Percentiles rank a stretch among this genome's conserved stretches.
phyloP scores from a whole-genome alignment of 2,329 filamentous ascomycete genomes.

The Aspergillus tubingensis region DNA sequence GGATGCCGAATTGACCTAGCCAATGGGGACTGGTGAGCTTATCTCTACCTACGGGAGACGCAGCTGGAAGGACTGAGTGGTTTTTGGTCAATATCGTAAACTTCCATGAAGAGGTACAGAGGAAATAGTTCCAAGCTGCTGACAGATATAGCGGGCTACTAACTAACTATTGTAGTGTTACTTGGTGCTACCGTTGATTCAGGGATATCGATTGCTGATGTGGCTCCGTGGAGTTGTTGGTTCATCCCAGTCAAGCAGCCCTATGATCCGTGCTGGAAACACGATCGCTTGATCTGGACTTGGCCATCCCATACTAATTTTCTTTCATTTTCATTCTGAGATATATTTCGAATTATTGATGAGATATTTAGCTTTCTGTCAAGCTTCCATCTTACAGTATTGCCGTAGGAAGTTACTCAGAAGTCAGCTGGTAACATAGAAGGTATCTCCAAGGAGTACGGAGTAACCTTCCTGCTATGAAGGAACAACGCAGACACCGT shows the following conservation, averaged over 20 bases:
- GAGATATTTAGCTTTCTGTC: background rate
- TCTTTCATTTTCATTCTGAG: background rate
- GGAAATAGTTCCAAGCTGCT: background rate
- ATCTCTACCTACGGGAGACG: constrained; percentile 22
- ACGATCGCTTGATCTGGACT: background rate
- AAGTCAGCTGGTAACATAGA: background rate
- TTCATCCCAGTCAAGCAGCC: background rate
- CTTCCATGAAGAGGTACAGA: too few species aligned
- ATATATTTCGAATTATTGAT: too few species aligned
- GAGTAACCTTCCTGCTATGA: background rate
- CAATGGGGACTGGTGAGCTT: constrained; percentile 28
- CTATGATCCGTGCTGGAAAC: background rate
- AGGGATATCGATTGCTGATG: background rate
- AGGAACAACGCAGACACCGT: background rate
- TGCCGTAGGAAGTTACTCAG: too few species aligned
- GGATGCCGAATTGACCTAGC: constrained; percentile 25
- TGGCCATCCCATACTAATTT: background rate
- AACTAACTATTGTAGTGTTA: too few species aligned
- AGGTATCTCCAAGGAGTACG: background rate
- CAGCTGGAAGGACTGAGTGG: background rate
- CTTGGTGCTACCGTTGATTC: background rate
- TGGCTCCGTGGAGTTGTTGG: background rate
- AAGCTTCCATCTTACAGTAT: too few species aligned
- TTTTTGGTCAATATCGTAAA: background rate
- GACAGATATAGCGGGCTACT: background rate